Evolutionary conservation across 257 asterid species (phyloP).

Genomic region (Cinchona pubescens): DNA sequence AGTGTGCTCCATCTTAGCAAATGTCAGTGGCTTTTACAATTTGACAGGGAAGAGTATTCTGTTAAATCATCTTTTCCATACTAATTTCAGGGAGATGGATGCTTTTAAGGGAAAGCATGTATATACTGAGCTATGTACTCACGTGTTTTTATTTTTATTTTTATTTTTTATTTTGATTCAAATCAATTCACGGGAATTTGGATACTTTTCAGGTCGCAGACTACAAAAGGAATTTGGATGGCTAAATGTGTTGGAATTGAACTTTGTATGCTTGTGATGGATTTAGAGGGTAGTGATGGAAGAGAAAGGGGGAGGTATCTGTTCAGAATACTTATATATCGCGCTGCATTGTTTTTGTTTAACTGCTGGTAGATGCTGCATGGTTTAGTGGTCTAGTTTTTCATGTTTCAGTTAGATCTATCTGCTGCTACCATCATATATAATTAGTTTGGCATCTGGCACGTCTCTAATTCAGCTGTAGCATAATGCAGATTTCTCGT

Average conservation of each 20-base stretch:
- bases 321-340: constrained; percentile 11
- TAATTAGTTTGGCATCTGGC: no score
- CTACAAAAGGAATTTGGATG: no score
- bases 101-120: constrained; percentile 83
- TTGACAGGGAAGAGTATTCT: constrained; percentile 90
- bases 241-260: constrained; percentile 84
- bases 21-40: constrained; percentile 5
- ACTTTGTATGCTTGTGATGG: constrained; percentile 95
- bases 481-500: no score
- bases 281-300: constrained; percentile 98
- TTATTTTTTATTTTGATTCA: constrained; percentile 8
- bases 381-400: neutral
- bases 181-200: constrained; percentile 20
- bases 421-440: neutral
- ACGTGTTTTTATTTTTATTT: constrained; percentile 14
- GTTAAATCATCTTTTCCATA: no score
- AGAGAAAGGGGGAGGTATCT: constrained; percentile 96
- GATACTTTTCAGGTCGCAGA: constrained; percentile 65
- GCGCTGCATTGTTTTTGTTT: constrained; percentile 6
- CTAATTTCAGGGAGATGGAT: no score
- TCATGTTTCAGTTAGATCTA: neutral
- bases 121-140: constrained; percentile 18
- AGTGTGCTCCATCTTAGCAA: neutral
- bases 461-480: no score
- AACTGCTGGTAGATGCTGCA: neutral